A percentile compares a stretch with the other conserved stretches of the same genome.
phyloP scores from a whole-genome alignment of 345 rosid genomes.

The Eucalyptus pauciflora region DNA sequence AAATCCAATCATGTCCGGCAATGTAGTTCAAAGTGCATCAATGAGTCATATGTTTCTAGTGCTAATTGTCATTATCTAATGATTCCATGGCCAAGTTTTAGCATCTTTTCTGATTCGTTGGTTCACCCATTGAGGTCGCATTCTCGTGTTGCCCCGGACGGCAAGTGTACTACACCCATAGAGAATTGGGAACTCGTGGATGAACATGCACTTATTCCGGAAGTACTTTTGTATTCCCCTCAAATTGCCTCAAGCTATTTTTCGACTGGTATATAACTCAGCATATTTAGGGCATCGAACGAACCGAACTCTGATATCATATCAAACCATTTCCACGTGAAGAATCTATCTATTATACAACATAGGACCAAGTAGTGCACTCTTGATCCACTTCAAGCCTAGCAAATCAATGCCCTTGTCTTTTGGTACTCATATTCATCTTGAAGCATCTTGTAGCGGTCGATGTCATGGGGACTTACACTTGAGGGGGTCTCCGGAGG shows the following conservation, averaged over 20 bases:
- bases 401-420: neutral
- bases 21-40: neutral
- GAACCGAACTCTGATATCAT: neutral
- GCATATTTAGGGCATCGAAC: neutral
- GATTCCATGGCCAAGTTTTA: neutral
- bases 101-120: neutral
- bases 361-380: neutral
- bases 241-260: neutral
- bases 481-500: neutral
- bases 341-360: neutral
- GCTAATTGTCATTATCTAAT: neutral
- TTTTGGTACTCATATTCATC: neutral
- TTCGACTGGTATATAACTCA: neutral
- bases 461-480: neutral
- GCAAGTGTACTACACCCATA: neutral
- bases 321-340: neutral
- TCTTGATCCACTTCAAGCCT: neutral
- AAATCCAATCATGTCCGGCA: neutral
- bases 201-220: neutral
- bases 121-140: neutral
- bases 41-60: neutral
- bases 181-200: neutral
- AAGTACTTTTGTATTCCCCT: neutral
- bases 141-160: neutral
- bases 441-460: neutral